Base-by-base conservation (phyloP, 1,284 basidiomycete species). In the Tylopilus orsonianus region DNA sequence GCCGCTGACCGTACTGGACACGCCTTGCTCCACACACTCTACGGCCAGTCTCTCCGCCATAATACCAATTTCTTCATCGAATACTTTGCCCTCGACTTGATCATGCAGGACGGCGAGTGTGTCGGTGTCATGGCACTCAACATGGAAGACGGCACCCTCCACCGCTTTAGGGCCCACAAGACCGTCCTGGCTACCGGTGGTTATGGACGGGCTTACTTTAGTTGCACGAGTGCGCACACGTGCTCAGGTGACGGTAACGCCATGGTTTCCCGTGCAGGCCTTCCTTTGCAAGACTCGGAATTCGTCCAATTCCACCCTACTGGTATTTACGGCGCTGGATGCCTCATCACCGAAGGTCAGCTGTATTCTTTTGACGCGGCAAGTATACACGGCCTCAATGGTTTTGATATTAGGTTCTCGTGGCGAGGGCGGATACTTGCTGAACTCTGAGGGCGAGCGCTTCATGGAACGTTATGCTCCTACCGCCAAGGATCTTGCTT, bases 21-120 rank as follows among this genome's bases (percentile, higher is more conserved):
- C 68, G 97, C 97, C 36, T 86, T 99, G 67, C 85, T 99, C 47
- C 97, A 99, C 80, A 97, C 95, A 14, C 90, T 99, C 51, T 97
- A 97, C 67, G 97, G 97, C 61, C 97, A 99, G 78, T 99, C 97
- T 54, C 85, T 99, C 55, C 89, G 94, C 56, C 97, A 99, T 80
- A 90, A 99, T 80, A 99, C 97, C 69, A 97, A 98, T 75, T 99
- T 97, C 76, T 99, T 99, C 79, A 98, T 99, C 72, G 97, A 99
- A 73, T 99, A 95, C 76, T 99, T 99, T 71, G 97, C 96, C 16
- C 83, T 96, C 55, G 96, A 99, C 71, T 77, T 99, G 53, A 94
- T 99, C 71, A 98, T 99, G 97, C 83, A 98, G 70, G 93, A 92
- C 59, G 97, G 95, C 65, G 93, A 97, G 73, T 99, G 97, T 76